phyloP scores from a whole-genome alignment of 148 eudicot species.

The Agrostemma githago region DNA sequence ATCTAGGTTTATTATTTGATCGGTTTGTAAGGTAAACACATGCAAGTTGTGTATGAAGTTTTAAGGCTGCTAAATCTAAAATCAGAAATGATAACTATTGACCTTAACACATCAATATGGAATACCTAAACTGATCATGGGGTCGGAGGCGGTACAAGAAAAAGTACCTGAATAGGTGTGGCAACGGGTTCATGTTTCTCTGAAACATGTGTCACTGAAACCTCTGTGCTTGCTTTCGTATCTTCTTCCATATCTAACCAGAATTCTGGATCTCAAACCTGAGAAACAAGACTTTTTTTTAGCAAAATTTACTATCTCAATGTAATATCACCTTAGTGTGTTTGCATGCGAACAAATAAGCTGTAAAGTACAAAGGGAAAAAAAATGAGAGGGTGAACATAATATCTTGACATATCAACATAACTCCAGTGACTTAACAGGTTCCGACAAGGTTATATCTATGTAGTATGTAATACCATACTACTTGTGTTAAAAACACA shows the following conservation, averaged over 20 bases:
- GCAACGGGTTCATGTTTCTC: constrained; percentile 34
- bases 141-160: not conserved
- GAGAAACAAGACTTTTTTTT: constrained; percentile 5
- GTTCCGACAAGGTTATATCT: not conserved
- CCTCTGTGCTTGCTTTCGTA: constrained; percentile 40
- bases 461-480: too few species aligned
- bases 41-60: not conserved
- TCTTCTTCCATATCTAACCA: constrained; percentile 54
- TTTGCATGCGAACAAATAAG: not conserved
- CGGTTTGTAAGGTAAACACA: not conserved
- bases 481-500: too few species aligned
- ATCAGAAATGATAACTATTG: not conserved
- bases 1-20: not conserved
- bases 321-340: not conserved
- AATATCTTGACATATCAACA: constrained; percentile 4
- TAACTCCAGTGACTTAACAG: too few species aligned
- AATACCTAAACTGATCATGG: not conserved
- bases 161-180: constrained; percentile 45
- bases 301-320: constrained; percentile 3
- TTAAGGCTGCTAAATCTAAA: not conserved
- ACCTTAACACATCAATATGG: not conserved
- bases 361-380: constrained; percentile 5
- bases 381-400: not conserved
- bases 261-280: constrained; percentile 23
- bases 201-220: constrained; percentile 38